phyloP scores from a whole-genome alignment of 805 yeast genomes.

The Ascoidea rubescens region DNA sequence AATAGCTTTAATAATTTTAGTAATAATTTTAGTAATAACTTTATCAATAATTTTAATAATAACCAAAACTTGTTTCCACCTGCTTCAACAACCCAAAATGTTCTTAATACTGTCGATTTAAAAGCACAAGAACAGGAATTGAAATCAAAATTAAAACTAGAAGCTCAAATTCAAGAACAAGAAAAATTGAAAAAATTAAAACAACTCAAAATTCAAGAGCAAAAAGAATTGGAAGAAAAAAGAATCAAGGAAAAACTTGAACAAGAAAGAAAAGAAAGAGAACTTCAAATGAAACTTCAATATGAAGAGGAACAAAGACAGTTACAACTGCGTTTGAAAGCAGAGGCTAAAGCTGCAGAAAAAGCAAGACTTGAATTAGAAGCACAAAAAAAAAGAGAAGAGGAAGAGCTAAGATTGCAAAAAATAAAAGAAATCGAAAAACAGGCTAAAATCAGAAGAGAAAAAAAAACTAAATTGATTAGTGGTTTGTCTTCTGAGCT shows the following conservation, averaged over 20 bases:
- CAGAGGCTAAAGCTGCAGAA: background rate
- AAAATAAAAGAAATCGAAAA: conserved; percentile 1
- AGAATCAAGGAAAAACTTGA: conserved; percentile 6
- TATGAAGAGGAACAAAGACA: background rate
- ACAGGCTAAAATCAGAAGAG: conserved; percentile 4
- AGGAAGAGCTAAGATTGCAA: conserved; percentile 5
- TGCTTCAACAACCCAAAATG: too few species aligned
- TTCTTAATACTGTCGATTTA: background rate
- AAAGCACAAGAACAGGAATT: background rate
- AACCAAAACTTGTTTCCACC: too few species aligned
- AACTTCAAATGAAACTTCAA: conserved; percentile 7
- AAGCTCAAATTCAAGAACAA: background rate
- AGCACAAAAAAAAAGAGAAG: conserved; percentile 1
- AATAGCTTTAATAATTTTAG: too few species aligned
- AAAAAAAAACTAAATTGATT: conserved; percentile 12
- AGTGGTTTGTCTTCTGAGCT: conserved; percentile 33
- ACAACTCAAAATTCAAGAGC: background rate
- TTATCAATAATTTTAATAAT: too few species aligned
- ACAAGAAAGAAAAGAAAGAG: background rate
- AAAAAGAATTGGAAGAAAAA: conserved; percentile 5
- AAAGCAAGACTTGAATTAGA: background rate
- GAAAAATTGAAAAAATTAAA: background rate
- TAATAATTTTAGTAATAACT: too few species aligned
- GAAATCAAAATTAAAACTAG: background rate
- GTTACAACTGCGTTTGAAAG: background rate